phyloP scores from a whole-genome alignment of 2,329 filamentous ascomycete species.

The Phaeosphaeria sp. region DNA sequence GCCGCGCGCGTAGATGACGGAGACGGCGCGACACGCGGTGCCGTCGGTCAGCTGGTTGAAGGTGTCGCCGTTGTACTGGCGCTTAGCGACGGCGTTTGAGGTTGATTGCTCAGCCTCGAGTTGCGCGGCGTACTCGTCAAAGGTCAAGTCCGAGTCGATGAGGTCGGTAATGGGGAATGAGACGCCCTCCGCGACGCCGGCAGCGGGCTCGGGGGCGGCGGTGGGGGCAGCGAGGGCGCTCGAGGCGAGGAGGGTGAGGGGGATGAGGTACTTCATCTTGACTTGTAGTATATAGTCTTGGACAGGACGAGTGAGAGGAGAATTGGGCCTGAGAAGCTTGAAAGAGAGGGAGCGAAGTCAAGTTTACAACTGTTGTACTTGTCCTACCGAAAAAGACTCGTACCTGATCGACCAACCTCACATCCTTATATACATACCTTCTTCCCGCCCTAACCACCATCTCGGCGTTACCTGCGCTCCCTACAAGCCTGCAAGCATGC shows the following conservation, averaged over 20 bases:
- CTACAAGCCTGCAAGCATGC: no score
- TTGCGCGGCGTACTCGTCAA: conserved; percentile 29
- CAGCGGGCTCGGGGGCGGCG: background rate
- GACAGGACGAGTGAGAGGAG: background rate
- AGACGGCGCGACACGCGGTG: conserved; percentile 51
- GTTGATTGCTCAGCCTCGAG: conserved; percentile 22
- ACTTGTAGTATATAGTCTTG: background rate
- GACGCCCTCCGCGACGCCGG: conserved; percentile 11
- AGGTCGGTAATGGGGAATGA: conserved; percentile 38
- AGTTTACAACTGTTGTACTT: background rate
- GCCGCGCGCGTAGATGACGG: conserved; percentile 63
- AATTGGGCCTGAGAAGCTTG: background rate
- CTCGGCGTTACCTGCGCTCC: no score
- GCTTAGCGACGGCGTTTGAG: conserved; percentile 13
- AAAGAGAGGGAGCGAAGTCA: background rate
- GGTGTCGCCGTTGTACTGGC: conserved; percentile 10
- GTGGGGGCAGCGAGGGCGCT: background rate
- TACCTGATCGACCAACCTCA: background rate
- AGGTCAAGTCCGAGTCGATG: conserved; percentile 28
- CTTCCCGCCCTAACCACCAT: background rate
- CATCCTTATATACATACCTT: background rate
- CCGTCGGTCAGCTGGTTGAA: conserved; percentile 7
- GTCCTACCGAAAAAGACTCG: background rate
- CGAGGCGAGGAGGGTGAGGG: background rate
- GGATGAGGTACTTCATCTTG: background rate